Conservation (phyloP, 31 red algal species). For the Odonthalia washingtoniensis region DNA sequence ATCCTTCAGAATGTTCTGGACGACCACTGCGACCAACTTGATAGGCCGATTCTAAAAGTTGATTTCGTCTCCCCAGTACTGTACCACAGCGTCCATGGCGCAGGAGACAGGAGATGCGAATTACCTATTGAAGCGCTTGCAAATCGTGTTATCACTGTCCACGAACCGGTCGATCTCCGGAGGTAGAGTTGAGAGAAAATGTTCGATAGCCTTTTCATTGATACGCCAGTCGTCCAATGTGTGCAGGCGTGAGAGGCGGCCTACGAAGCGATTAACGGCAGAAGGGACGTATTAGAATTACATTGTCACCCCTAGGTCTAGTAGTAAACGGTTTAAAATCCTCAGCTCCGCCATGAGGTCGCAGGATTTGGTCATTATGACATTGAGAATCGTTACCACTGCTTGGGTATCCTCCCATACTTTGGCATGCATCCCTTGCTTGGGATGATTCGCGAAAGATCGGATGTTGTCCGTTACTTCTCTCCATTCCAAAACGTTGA, state of each 20-base stretch:
- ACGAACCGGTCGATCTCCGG: too few species aligned
- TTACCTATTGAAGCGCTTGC: not conserved
- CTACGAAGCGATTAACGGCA: constrained; percentile 41
- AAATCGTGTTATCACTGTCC: not conserved
- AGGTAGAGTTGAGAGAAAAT: not conserved
- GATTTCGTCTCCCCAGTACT: constrained; percentile 18
- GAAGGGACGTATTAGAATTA: constrained; percentile 22
- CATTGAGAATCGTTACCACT: constrained; percentile 33
- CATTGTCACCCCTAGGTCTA: not conserved
- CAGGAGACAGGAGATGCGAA: not conserved
- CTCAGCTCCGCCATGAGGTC: constrained; percentile 25
- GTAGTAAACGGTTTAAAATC: not conserved
- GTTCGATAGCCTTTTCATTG: not conserved
- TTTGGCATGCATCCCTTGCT: not conserved
- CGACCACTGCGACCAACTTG: too few species aligned
- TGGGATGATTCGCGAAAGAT: not conserved
- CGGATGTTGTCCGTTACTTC: constrained; percentile 5
- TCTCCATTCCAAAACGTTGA: too few species aligned
- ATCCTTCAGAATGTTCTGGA: too few species aligned
- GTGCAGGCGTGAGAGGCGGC: too few species aligned
- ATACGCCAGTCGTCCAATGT: not conserved
- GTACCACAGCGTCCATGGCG: not conserved
- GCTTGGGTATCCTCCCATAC: constrained; percentile 41
- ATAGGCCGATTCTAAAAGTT: too few species aligned
- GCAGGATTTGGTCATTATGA: not conserved